phyloP scores from a whole-genome alignment of 352 stramenopile species.

The Globisporangium acanthophoron region DNA sequence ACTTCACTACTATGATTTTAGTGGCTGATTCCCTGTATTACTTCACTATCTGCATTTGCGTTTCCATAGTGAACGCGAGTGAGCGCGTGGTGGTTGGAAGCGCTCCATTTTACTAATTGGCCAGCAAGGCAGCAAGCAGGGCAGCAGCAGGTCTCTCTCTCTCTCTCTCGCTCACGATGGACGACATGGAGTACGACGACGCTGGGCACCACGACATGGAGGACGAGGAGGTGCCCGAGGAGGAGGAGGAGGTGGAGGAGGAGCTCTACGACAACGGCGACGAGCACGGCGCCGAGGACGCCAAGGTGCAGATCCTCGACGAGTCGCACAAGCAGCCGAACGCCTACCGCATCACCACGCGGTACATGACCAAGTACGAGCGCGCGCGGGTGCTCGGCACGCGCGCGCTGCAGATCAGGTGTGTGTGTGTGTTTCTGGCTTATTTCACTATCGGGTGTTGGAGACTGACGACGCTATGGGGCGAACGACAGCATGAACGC shows the following conservation, averaged over 20 bases:
- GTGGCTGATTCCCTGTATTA: not conserved
- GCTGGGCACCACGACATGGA: slow-evolving; percentile 70
- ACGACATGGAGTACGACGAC: slow-evolving; percentile 87
- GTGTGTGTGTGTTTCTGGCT: slow-evolving; percentile 2
- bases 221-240: slow-evolving; percentile 77
- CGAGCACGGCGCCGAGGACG: slow-evolving; percentile 43
- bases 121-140: not conserved
- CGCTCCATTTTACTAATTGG: not conserved
- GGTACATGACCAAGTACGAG: slow-evolving; percentile 99
- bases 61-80: slow-evolving; percentile 1
- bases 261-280: slow-evolving; percentile 66
- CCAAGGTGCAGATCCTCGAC: slow-evolving; percentile 73
- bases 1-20: not conserved
- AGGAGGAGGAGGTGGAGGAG: slow-evolving; percentile 73
- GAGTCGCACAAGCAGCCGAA: slow-evolving; percentile 86
- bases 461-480: not conserved
- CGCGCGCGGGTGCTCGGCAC: slow-evolving; percentile 96
- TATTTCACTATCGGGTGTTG: not conserved
- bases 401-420: slow-evolving; percentile 97
- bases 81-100: slow-evolving; percentile 9
- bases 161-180: slow-evolving; percentile 32
- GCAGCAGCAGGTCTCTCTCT: not conserved
- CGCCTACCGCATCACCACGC: slow-evolving; percentile 92
- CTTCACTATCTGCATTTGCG: not conserved
- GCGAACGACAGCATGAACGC: slow-evolving; percentile 87